phyloP scores from a whole-genome alignment of 305 asterid species.

The Striga hermonthica region DNA sequence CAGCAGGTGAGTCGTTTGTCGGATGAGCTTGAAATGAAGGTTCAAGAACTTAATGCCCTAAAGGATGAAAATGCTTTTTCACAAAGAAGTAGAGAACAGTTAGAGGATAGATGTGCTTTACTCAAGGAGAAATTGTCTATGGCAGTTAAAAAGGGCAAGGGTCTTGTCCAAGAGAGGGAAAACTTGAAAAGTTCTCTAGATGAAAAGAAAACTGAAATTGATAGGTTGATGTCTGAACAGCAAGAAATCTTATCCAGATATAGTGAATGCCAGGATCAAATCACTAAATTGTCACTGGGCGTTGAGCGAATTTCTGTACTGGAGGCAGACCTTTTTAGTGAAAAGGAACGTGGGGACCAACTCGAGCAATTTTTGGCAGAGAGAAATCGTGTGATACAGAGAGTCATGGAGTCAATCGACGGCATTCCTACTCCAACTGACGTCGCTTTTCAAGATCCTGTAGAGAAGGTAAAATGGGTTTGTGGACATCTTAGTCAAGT shows the following conservation, averaged over 20 bases:
- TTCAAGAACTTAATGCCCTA: constrained; percentile 48
- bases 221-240: constrained; percentile 61
- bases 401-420: constrained; percentile 65
- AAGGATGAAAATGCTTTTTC: constrained; percentile 56
- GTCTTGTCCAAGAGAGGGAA: constrained; percentile 92
- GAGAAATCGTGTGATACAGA: constrained; percentile 68
- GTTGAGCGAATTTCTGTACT: constrained; percentile 53
- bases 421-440: constrained; percentile 53
- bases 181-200: constrained; percentile 62
- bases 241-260: constrained; percentile 46
- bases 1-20: constrained; percentile 47
- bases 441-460: constrained; percentile 55
- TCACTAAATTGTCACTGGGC: constrained; percentile 54
- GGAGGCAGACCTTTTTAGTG: constrained; percentile 53
- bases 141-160: constrained; percentile 98
- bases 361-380: constrained; percentile 65
- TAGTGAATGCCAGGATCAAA: constrained; percentile 58
- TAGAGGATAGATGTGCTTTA: constrained; percentile 77
- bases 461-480: constrained; percentile 75
- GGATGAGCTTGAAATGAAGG: constrained; percentile 46
- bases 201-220: constrained; percentile 69
- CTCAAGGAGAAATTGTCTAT: constrained; percentile 83
- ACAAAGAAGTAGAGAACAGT: constrained; percentile 60
- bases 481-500: constrained; percentile 49
- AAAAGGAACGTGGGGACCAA: constrained; percentile 58